A percentile compares a stretch with the other conserved stretches of the same genome.
Conservation (phyloP, 2,329 filamentous ascomycete species). For the Pestalotiopsis fici region DNA sequence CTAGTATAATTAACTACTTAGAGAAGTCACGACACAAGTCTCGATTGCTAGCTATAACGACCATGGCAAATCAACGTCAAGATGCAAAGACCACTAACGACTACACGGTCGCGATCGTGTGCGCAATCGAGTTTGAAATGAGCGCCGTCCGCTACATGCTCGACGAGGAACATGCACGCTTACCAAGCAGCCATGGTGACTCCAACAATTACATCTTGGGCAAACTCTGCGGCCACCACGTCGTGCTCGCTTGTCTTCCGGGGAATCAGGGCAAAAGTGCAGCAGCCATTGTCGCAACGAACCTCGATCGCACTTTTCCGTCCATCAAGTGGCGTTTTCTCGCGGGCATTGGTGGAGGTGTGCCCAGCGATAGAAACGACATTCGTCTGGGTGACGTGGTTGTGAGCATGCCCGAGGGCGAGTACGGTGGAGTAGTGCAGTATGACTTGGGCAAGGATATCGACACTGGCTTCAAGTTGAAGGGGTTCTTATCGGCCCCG, state of each 20-base stretch:
- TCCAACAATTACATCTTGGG: conserved; percentile 26
- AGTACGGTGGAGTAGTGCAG: conserved; percentile 14
- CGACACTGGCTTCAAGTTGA: conserved; percentile 8
- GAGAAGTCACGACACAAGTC: too few relatives aligned
- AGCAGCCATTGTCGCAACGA: conserved; percentile 22
- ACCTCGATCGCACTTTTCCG: conserved; percentile 24
- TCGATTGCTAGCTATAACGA: background rate
- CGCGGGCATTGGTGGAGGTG: conserved; percentile 25
- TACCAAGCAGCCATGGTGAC: conserved; percentile 17
- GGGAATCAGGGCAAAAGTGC: conserved; percentile 23
- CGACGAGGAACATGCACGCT: conserved; percentile 22
- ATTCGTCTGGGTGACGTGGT: conserved; percentile 18
- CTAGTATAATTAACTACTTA: too few relatives aligned
- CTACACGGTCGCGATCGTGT: conserved; percentile 26
- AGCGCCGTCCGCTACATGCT: conserved; percentile 28
- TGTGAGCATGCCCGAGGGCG: conserved; percentile 11
- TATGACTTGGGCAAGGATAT: conserved; percentile 12
- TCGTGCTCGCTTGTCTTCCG: conserved; percentile 28
- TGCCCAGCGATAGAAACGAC: conserved; percentile 10
- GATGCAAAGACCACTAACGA: conserved; percentile 10
- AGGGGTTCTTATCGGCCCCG: background rate
- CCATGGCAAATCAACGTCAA: background rate
- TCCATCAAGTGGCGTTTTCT: conserved; percentile 24
- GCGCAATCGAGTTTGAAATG: conserved; percentile 25
- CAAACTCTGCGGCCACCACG: conserved; percentile 23